phyloP scores from a whole-genome alignment of 1,284 basidiomycete species.

The Volvariella volvacea region DNA sequence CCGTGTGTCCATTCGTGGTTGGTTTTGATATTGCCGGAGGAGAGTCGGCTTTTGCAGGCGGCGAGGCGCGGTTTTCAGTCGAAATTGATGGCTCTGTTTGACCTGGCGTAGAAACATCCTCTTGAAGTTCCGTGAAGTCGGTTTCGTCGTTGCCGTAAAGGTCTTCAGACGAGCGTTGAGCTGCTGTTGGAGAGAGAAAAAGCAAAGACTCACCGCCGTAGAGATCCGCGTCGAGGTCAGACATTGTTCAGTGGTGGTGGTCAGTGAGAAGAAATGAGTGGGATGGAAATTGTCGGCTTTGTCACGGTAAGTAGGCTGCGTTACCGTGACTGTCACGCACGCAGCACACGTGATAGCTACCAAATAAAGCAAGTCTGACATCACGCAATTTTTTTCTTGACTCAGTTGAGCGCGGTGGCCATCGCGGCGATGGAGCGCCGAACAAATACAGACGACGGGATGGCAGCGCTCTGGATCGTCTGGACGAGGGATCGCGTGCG shows the following conservation, averaged over 20 bases:
- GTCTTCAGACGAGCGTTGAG: conserved; percentile 33
- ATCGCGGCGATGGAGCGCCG: too few species aligned
- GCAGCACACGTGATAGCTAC: too few species aligned
- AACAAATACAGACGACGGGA: too few species aligned
- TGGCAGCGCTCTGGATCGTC: too few species aligned
- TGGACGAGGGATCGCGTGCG: too few species aligned
- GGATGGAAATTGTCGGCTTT: conserved; percentile 1
- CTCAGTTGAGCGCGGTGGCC: too few species aligned
- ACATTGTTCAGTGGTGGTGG: conserved; percentile 41
- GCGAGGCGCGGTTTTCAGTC: conserved; percentile 6
- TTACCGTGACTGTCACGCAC: too few species aligned
- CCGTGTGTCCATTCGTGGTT: not conserved
- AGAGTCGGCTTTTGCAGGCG: conserved; percentile 7
- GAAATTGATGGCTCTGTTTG: conserved; percentile 16
- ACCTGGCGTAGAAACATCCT: conserved; percentile 20
- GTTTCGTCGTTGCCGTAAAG: conserved; percentile 74
- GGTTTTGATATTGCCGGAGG: not conserved
- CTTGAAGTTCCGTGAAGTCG: conserved; percentile 45
- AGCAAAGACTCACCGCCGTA: conserved; percentile 57
- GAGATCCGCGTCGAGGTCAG: conserved; percentile 79
- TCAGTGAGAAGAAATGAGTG: conserved; percentile 15
- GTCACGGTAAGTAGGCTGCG: not conserved
- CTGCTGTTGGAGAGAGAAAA: not conserved
- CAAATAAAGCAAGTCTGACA: too few species aligned
- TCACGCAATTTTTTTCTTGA: too few species aligned